These are phyloP conservation scores for Phytopythium ostracodes DNA, from an alignment of 352 stramenopile species.

Conservation along the genomic window DNA sequence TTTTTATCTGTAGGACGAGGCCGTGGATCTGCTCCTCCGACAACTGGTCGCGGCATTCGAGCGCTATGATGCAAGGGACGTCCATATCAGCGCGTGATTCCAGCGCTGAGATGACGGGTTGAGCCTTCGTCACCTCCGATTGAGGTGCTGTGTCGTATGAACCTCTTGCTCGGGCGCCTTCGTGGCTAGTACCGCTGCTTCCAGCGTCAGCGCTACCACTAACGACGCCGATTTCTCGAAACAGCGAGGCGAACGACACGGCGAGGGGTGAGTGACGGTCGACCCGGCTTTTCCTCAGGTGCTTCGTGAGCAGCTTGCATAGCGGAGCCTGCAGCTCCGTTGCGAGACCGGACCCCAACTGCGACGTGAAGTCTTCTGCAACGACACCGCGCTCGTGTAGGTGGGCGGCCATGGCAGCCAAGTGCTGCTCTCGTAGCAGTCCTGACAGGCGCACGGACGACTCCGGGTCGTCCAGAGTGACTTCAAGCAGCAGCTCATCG, in stretches of 20 bases:
- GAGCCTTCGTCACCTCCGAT: not conserved
- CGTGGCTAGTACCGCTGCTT: not conserved
- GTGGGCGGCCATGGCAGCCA: constrained; percentile 27
- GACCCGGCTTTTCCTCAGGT: constrained; percentile 1
- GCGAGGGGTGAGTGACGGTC: not conserved
- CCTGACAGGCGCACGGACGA: constrained; percentile 25
- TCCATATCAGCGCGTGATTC: not conserved
- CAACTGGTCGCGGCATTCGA: not conserved
- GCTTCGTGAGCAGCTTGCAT: constrained; percentile 19
- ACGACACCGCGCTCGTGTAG: constrained; percentile 20
- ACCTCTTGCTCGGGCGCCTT: not conserved
- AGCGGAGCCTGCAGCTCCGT: constrained; percentile 16
- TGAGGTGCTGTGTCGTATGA: not conserved
- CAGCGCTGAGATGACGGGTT: not conserved
- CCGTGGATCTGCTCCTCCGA: not conserved
- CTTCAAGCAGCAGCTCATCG: constrained; percentile 49
- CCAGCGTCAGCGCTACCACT: not conserved
- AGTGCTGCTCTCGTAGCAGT: constrained; percentile 26
- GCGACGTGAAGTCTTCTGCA: constrained; percentile 9
- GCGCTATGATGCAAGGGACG: not conserved
- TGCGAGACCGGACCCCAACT: constrained; percentile 20
- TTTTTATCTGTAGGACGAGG: not conserved
- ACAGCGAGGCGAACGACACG: not conserved
- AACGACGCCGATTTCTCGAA: not conserved
- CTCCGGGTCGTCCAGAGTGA: constrained; percentile 56